Evolutionary conservation across 768 basidiomycete genomes (phyloP).

Genomic region (Agaricus blazei): DNA sequence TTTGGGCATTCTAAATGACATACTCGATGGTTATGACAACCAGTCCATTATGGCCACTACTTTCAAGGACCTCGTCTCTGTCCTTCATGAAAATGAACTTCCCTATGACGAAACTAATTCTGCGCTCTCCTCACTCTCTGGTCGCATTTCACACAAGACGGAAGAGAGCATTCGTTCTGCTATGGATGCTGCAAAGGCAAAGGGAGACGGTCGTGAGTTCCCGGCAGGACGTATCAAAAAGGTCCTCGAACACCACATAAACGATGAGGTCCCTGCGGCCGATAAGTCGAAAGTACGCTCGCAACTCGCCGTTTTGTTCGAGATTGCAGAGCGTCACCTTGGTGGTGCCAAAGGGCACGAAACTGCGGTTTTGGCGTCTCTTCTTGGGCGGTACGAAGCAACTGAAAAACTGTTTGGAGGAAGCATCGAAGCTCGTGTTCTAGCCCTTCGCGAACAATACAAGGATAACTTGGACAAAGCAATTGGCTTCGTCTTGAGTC

Average conservation of each 20-base stretch:
- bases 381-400: slow-evolving; percentile 74
- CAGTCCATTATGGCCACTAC: slow-evolving; percentile 84
- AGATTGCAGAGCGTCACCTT: slow-evolving; percentile 74
- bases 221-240: slow-evolving; percentile 85
- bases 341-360: slow-evolving; percentile 87
- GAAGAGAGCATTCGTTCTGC: slow-evolving; percentile 80
- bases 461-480: slow-evolving; percentile 92
- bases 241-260: slow-evolving; percentile 77
- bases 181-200: slow-evolving; percentile 72
- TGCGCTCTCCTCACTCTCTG: slow-evolving; percentile 83
- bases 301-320: slow-evolving; percentile 64
- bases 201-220: slow-evolving; percentile 78
- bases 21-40: slow-evolving; percentile 96
- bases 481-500: slow-evolving; percentile 82
- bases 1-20: slow-evolving; percentile 77
- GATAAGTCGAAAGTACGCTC: slow-evolving; percentile 78
- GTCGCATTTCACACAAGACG: slow-evolving; percentile 88
- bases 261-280: slow-evolving; percentile 72
- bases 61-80: slow-evolving; percentile 79
- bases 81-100: slow-evolving; percentile 80
- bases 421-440: slow-evolving; percentile 87
- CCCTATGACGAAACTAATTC: slow-evolving; percentile 84
- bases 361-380: slow-evolving; percentile 65
- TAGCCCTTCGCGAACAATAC: slow-evolving; percentile 85
- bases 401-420: slow-evolving; percentile 94